phyloP scores from a whole-genome alignment of 441 rosid species.

The Gossypium davidsonii region DNA sequence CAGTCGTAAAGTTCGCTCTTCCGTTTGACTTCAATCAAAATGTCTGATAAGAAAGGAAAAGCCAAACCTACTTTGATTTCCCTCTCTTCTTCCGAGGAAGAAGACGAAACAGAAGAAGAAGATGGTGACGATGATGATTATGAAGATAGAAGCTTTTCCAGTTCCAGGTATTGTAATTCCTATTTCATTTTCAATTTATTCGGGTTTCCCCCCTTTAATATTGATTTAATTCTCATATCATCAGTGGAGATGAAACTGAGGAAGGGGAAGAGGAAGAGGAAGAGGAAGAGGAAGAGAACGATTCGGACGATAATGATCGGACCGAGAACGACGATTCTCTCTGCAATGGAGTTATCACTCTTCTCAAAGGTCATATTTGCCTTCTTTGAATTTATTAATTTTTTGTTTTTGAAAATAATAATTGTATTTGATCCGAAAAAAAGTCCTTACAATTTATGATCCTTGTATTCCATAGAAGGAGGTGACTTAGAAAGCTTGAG shows the following conservation, averaged over 20 bases:
- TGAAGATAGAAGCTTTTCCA: conserved; percentile 17
- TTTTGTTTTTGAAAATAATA: not conserved
- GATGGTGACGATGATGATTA: not conserved
- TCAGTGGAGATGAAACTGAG: conserved; percentile 14
- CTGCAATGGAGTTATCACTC: conserved; percentile 25
- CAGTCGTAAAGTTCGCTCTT: not conserved
- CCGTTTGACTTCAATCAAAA: not conserved
- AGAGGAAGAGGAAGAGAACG: not conserved
- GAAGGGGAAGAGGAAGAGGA: not conserved
- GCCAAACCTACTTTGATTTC: conserved; percentile 11
- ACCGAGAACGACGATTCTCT: conserved; percentile 21
- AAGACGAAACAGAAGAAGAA: conserved; percentile 22
- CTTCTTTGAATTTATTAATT: conserved; percentile 4
- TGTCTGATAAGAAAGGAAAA: conserved; percentile 7
- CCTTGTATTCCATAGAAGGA: conserved; percentile 8
- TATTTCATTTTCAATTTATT: not conserved
- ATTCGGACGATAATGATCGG: conserved; percentile 12
- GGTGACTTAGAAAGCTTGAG: conserved; percentile 10
- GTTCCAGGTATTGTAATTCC: conserved; percentile 13
- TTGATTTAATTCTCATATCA: not conserved
- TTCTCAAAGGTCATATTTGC: conserved; percentile 33
- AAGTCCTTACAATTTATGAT: not conserved
- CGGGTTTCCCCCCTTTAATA: not conserved
- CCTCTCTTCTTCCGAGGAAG: conserved; percentile 25
- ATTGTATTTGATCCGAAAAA: not conserved